phyloP scores from a whole-genome alignment of 2,329 filamentous ascomycete genomes.

The Fusarium napiforme region DNA sequence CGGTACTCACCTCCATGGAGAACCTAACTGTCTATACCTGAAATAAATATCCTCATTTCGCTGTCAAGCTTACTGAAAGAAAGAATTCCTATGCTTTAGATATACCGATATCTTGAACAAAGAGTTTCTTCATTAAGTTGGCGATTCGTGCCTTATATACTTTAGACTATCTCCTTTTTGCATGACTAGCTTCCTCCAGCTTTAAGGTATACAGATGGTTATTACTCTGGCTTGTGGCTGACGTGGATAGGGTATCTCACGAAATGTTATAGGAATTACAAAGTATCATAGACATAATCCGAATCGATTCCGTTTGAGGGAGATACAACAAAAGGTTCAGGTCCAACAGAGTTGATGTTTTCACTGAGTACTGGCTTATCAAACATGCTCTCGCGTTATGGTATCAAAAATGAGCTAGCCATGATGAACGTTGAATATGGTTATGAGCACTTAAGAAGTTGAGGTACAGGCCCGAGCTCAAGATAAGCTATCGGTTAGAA shows the following conservation, averaged over 20 bases:
- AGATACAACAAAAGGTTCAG: neutral
- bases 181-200: rapidly evolving
- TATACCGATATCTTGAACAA: neutral
- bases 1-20: no score
- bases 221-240: rapidly evolving
- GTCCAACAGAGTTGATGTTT: neutral
- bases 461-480: neutral
- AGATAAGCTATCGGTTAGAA: neutral
- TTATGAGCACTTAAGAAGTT: neutral
- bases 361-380: rapidly evolving
- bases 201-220: neutral
- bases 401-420: neutral
- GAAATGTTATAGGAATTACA: neutral
- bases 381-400: neutral
- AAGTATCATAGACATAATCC: neutral
- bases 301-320: neutral
- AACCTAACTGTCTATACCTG: rapidly evolving
- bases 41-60: neutral
- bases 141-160: neutral
- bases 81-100: rapidly evolving
- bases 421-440: neutral
- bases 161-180: neutral
- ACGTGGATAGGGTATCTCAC: rapidly evolving
- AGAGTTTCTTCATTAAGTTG: rapidly evolving
- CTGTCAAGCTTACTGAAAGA: neutral